These are phyloP conservation scores for Suhomyces bokatorum DNA, from an alignment of 1,139 yeast genomes.

Conservation along the genomic window DNA sequence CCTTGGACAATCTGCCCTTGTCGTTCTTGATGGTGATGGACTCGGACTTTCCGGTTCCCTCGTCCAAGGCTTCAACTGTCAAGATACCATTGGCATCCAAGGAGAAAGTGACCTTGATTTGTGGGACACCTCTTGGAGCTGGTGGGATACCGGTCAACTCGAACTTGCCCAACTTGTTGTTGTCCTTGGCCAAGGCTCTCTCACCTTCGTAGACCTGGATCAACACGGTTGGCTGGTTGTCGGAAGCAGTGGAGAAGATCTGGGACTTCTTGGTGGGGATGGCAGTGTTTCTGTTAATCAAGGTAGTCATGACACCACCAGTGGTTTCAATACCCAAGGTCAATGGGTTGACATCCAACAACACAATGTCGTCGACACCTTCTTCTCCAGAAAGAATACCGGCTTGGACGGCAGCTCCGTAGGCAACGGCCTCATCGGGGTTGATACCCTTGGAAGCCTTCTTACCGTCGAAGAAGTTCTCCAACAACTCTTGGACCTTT, in stretches of 20 bases:
- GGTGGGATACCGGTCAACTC: constrained; percentile 52
- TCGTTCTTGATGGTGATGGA: constrained; percentile 94
- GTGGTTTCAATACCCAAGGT: constrained; percentile 52
- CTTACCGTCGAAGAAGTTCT: constrained; percentile 86
- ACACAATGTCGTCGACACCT: constrained; percentile 50
- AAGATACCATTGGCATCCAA: constrained; percentile 52
- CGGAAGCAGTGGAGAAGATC: constrained; percentile 50
- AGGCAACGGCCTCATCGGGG: constrained; percentile 74
- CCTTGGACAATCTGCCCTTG: constrained; percentile 93
- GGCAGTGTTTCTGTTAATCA: constrained; percentile 50
- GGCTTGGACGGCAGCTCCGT: constrained; percentile 73
- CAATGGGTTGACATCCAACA: constrained; percentile 51
- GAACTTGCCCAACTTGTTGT: constrained; percentile 47
- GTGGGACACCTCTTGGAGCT: constrained; percentile 53
- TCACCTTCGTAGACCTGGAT: constrained; percentile 52
- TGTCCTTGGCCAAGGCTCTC: constrained; percentile 49
- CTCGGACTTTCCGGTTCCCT: constrained; percentile 71
- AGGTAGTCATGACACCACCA: constrained; percentile 52
- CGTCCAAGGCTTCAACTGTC: constrained; percentile 48
- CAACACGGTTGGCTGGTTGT: constrained; percentile 50
- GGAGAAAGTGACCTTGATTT: constrained; percentile 48
- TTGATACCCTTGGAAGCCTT: constrained; percentile 94
- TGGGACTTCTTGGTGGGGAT: constrained; percentile 51
- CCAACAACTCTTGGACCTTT: constrained; percentile 89
- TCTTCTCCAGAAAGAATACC: constrained; percentile 86